Evolutionary conservation across 2,329 filamentous ascomycete genomes (phyloP), one percentile per base, ranked within the genome.

Genomic region (Aspergillus calidoustus): DNA sequence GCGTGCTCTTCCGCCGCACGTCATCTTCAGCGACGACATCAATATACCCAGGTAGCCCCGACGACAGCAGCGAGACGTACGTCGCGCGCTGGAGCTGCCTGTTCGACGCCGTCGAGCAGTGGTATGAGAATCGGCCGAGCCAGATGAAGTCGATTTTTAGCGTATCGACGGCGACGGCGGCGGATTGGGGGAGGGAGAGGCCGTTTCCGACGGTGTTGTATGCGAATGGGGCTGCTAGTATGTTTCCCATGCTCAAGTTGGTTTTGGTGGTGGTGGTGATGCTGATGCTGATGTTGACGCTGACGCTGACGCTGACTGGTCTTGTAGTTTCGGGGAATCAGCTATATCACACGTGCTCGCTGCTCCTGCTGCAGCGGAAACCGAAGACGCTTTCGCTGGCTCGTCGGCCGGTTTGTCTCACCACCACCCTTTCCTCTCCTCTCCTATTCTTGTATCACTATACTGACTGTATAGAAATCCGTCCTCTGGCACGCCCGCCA

Each of bases 401-500:
- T 2, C 68, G 66, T 48, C 69, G 69, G 48, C 71, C 71, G 49
- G 71, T 74, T 59, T 23, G 64, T 53, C 38, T 50, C n/a, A 15
- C 15, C 41, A 17, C 22, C 44, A 19, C 19, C 19, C 19, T 19
- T 19, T 19, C 19, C 19, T 8, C 52, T 41, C 19, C 11, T 34
- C 19, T 43, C 23, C 13, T 19, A 2, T 7, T 44, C 9, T n/a
- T 7, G 13, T 9, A 8, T 28, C 43, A 50, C 17, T 25, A 13
- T 47, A 28, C 50, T 59, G 41, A 63, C 13, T 13, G 31, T 38
- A 7, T 55, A 75, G 63, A 75, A 74, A 63, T 81, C 79, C 0
- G 73, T 80, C n/a, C 73, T 82, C 19, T 82, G 80, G 80, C 80
- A 82, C 60, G 80, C 80, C 0, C 73, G 80, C 1, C 78, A 81